Evolutionary conservation across 2,329 filamentous ascomycete species (phyloP).

Genomic region (Verticillium zaregamsianum): DNA sequence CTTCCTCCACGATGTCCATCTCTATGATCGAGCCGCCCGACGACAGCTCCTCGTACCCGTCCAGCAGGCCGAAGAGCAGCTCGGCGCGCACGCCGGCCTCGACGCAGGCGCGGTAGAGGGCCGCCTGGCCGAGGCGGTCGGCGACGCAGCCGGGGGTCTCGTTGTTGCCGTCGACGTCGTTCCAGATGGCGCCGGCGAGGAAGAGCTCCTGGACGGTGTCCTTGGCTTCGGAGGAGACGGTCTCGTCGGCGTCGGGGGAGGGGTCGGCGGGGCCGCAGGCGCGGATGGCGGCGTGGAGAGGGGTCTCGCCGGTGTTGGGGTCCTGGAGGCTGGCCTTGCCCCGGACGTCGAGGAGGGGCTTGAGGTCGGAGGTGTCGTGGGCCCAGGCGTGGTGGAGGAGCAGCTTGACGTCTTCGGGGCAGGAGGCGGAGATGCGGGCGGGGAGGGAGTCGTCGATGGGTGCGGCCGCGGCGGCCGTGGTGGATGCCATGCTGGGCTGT

Average conservation of each 20-base stretch:
- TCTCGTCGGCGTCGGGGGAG: conserved; percentile 25
- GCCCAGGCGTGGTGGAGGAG: conserved; percentile 52
- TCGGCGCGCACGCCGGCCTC: conserved; percentile 90
- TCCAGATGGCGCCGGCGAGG: conserved; percentile 92
- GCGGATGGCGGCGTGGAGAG: conserved; percentile 87
- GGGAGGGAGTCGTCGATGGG: conserved; percentile 45
- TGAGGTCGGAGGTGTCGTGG: conserved; percentile 62
- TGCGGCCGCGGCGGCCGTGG: conserved; percentile 16
- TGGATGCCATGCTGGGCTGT: background rate
- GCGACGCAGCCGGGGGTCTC: conserved; percentile 94
- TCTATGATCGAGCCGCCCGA: conserved; percentile 44
- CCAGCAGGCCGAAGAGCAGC: conserved; percentile 76
- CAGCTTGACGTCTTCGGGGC: conserved; percentile 45
- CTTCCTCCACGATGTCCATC: conserved; percentile 25
- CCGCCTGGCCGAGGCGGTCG: conserved; percentile 59
- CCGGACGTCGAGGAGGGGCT: conserved; percentile 61
- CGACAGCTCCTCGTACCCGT: conserved; percentile 71
- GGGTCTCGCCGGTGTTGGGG: conserved; percentile 77
- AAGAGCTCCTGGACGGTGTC: conserved; percentile 73
- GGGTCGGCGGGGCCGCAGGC: conserved; percentile 49
- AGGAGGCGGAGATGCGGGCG: conserved; percentile 48
- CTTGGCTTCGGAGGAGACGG: conserved; percentile 54
- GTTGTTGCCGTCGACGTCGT: conserved; percentile 79
- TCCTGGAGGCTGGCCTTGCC: conserved; percentile 74
- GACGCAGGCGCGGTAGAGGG: conserved; percentile 78